phyloP scores from a whole-genome alignment of 192 early-diverging fungal species.

The Backusella australiensis region DNA sequence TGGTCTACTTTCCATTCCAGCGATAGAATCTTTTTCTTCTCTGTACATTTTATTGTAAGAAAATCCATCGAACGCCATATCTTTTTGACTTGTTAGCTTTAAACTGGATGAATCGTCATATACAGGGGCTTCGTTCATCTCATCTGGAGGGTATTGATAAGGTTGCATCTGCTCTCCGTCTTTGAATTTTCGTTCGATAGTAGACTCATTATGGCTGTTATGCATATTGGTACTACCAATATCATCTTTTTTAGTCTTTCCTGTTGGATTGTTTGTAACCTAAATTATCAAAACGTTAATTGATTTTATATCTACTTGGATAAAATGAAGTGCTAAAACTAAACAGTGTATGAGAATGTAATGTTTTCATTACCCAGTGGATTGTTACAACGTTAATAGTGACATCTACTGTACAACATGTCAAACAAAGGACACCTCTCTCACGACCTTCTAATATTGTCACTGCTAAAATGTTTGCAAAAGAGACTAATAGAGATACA shows the following conservation, averaged over 20 bases:
- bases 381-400: constrained; percentile 41
- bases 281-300: neutral
- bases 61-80: neutral
- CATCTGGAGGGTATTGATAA: neutral
- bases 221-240: neutral
- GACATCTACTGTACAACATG: constrained; percentile 47
- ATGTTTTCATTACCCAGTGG: constrained; percentile 39
- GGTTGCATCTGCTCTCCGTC: neutral
- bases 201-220: neutral
- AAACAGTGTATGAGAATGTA: neutral
- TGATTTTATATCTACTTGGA: neutral
- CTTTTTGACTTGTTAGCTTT: neutral
- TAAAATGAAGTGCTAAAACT: neutral
- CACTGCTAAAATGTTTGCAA: constrained; percentile 40
- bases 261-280: constrained; percentile 1
- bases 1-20: neutral
- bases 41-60: neutral
- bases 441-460: constrained; percentile 38
- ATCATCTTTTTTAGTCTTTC: neutral
- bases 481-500: constrained; percentile 38
- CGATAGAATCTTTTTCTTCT: neutral
- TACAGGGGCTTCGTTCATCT: neutral
- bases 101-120: neutral
- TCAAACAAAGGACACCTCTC: constrained; percentile 44
- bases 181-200: neutral